Base-by-base conservation (phyloP, 371 early-diverging fungal genomes). In the Lichtheimia ornata region DNA sequence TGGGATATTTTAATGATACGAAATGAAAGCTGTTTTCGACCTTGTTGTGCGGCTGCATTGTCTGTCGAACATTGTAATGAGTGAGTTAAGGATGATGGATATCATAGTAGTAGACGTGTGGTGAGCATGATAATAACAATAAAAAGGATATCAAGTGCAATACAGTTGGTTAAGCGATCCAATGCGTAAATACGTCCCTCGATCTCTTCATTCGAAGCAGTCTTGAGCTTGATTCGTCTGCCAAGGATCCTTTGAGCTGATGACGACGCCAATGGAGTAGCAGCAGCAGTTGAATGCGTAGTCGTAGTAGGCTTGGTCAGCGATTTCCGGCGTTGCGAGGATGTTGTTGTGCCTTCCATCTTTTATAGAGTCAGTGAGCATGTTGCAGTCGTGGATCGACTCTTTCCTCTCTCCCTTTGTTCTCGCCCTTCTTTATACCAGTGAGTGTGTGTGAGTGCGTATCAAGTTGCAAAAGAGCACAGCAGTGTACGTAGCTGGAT, bases 111-210 rank as follows among this genome's bases (percentile, higher is more conserved):
- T n/a, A n/a, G n/a, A n/a, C n/a, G n/a, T n/a, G n/a, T n/a, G n/a
- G n/a, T n/a, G n/a, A n/a, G n/a, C n/a, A n/a, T n/a, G n/a, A n/a
- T n/a, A n/a, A n/a, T 30, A 56, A 49, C 28, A 35, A 50, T 53
- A 63, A 72, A 75, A 76, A 72, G 74, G 76, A 85, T 87, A 85
- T 89, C 84, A 73, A 89, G 79, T 55, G 82, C 88, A 67, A 89
- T 65, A 59, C 85, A 83, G 69, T 86, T 87, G 54, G 85, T 84
- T 52, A 71, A 73, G 40, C 73, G 63, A 69, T 89, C 89, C 56
- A 74, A 84, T 2, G 89, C 81, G 65, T 80, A 89, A 56, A 89
- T 78, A 47, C 73, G 69, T 24, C 89, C 89, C 40, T 86, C 81
- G 53, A 82, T 67, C 63, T 79, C 73, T 66, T 87, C 87, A 70